A percentile compares a stretch with the other conserved stretches of the same genome.
These are phyloP conservation scores for Pseudogymnoascus sp. DNA, from an alignment of 2,329 filamentous ascomycete genomes.

Conservation along the genomic window DNA sequence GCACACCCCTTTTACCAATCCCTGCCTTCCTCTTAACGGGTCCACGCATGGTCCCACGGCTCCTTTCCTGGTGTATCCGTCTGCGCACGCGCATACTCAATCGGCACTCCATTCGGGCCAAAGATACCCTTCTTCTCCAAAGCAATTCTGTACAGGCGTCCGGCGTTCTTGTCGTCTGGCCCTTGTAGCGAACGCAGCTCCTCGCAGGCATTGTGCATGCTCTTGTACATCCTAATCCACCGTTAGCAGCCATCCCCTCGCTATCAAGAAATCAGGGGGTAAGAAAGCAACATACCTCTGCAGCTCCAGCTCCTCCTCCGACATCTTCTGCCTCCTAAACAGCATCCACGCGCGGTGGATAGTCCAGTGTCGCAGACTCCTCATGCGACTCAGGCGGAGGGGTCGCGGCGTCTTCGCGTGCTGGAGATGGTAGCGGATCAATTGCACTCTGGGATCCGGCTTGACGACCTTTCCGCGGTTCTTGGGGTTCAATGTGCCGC, in stretches of 20 bases:
- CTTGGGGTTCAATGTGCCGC: constrained; percentile 12
- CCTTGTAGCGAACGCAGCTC: constrained; percentile 59
- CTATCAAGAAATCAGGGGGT: not conserved
- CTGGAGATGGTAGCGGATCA: constrained; percentile 63
- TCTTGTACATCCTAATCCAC: constrained; percentile 54
- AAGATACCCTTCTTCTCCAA: constrained; percentile 89
- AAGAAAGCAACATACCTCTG: constrained; percentile 45
- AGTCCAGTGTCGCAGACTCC: constrained; percentile 92
- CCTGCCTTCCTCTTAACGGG: constrained; percentile 37
- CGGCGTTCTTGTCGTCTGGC: constrained; percentile 50
- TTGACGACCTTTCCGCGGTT: constrained; percentile 13
- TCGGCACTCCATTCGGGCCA: constrained; percentile 64
- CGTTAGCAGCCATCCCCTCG: not conserved
- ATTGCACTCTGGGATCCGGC: constrained; percentile 32
- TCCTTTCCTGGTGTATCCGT: constrained; percentile 71
- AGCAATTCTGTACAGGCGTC: constrained; percentile 74
- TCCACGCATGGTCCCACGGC: constrained; percentile 95
- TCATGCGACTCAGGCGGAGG: constrained; percentile 79
- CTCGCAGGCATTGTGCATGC: constrained; percentile 81
- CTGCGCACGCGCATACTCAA: constrained; percentile 82
- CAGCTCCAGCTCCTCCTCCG: constrained; percentile 59
- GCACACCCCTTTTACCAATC: not conserved
- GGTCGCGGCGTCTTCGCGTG: constrained; percentile 65
- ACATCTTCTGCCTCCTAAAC: constrained; percentile 61
- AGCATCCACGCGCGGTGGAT: constrained; percentile 95